Conservation (phyloP, 2,329 filamentous ascomycete species). For the Chaetomiaceae sp. region DNA sequence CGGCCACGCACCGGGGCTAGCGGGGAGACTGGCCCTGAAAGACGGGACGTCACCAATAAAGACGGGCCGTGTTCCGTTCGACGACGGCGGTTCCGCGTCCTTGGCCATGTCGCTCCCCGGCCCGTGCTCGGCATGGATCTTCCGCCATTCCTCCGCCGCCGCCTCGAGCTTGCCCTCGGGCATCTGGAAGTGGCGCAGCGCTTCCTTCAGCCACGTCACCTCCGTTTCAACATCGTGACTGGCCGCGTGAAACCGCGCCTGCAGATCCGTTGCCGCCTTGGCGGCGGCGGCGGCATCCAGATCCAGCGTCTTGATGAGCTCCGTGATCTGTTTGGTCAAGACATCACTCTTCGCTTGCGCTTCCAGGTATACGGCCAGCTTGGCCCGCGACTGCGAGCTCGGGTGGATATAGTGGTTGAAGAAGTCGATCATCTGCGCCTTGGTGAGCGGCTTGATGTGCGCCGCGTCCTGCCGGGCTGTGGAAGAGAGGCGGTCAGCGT, state of each 20-base stretch:
- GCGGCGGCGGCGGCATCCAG: constrained; percentile 30
- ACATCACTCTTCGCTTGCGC: constrained; percentile 58
- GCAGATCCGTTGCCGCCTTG: constrained; percentile 30
- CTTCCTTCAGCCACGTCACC: constrained; percentile 42
- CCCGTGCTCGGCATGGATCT: constrained; percentile 30
- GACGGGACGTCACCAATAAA: constrained; percentile 71
- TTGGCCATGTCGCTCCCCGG: constrained; percentile 19
- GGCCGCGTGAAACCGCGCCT: constrained; percentile 30
- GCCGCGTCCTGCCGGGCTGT: constrained; percentile 70
- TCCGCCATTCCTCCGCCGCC: constrained; percentile 33
- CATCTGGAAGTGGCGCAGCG: constrained; percentile 44
- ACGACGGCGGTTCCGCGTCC: constrained; percentile 27
- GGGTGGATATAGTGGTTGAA: constrained; percentile 72
- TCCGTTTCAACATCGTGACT: constrained; percentile 43
- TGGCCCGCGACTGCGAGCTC: constrained; percentile 65
- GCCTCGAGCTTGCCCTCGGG: constrained; percentile 44
- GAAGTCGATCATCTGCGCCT: constrained; percentile 73
- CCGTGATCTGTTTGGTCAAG: constrained; percentile 36
- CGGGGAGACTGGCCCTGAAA: constrained; percentile 70
- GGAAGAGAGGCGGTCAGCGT: too few relatives aligned
- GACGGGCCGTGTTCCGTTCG: constrained; percentile 48
- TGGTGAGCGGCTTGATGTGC: constrained; percentile 66
- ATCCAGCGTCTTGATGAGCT: constrained; percentile 33
- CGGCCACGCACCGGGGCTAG: constrained; percentile 66
- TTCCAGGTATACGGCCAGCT: constrained; percentile 74